Conservation (phyloP, 495 filamentous ascomycete genomes). For the Lophiostoma macrostomum region DNA sequence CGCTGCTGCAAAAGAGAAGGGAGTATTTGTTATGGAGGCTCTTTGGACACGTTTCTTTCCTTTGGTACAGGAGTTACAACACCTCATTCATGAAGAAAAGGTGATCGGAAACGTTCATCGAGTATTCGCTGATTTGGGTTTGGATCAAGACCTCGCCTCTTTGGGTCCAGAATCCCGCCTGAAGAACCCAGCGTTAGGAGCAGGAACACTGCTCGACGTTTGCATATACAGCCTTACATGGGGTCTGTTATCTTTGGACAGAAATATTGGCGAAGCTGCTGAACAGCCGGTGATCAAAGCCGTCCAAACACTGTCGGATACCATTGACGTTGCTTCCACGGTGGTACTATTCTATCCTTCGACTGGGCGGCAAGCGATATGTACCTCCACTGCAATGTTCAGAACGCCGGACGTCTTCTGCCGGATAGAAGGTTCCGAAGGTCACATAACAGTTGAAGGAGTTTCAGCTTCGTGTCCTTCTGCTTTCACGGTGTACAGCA, state of each 20-base stretch:
- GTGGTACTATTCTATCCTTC: conserved; percentile 17
- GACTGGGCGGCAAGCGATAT: conserved; percentile 22
- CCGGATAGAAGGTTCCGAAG: conserved; percentile 28
- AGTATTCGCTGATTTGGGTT: conserved; percentile 31
- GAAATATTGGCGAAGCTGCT: conserved; percentile 17
- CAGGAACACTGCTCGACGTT: conserved; percentile 32
- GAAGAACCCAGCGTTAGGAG: conserved; percentile 31
- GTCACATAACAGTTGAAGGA: conserved; percentile 18
- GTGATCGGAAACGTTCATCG: conserved; percentile 27
- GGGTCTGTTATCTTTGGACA: conserved; percentile 15
- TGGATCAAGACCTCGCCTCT: conserved; percentile 23
- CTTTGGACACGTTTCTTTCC: conserved; percentile 36
- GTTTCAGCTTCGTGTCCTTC: conserved; percentile 12
- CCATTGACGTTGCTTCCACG: conserved; percentile 14
- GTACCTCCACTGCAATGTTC: conserved; percentile 22
- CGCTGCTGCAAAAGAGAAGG: conserved; percentile 42
- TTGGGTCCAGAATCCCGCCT: conserved; percentile 19
- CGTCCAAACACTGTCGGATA: conserved; percentile 21
- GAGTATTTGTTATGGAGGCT: conserved; percentile 46
- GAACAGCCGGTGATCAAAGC: conserved; percentile 25
- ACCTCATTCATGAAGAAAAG: conserved; percentile 28
- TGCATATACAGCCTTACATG: conserved; percentile 32
- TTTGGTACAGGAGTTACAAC: conserved; percentile 20
- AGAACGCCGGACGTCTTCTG: conserved; percentile 6
- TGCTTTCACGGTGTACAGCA: conserved; percentile 17